Evolutionary conservation across 2,329 filamentous ascomycete genomes (phyloP).

Genomic region (Ceratocystis variospora): DNA sequence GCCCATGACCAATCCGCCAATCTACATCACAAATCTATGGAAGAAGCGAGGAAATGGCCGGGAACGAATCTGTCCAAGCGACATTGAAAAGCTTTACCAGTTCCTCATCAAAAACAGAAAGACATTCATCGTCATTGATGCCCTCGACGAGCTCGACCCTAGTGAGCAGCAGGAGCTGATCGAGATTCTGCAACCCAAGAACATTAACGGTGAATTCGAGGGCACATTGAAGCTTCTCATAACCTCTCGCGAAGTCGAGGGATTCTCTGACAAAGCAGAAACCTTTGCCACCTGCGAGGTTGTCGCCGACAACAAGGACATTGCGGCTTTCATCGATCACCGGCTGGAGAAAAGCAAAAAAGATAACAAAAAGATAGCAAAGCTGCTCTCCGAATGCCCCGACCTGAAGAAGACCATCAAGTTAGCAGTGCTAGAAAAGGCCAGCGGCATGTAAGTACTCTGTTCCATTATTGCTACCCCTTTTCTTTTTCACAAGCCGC

Average conservation of each 20-base stretch:
- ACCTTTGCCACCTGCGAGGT: neutral
- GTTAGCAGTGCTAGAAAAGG: neutral
- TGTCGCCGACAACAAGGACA: neutral
- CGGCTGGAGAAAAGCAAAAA: neutral
- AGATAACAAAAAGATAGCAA: neutral
- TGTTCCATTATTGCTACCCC: neutral
- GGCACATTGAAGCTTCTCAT: neutral
- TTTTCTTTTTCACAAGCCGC: neutral
- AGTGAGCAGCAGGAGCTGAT: neutral
- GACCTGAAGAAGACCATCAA: neutral
- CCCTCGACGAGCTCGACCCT: neutral
- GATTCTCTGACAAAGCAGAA: neutral
- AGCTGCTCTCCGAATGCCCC: neutral
- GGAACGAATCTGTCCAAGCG: neutral
- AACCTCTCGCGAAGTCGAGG: neutral
- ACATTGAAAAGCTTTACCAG: neutral
- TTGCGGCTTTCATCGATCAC: neutral
- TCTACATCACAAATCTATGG: neutral
- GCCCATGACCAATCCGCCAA: neutral
- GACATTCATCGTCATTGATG: neutral
- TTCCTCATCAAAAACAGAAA: neutral
- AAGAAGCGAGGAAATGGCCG: neutral
- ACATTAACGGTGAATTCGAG: neutral
- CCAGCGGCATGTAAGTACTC: neutral
- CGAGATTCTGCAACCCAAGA: neutral